Percentiles rank a stretch among this genome's conserved stretches.
These are phyloP conservation scores for Melanomma pulvis-pyrius DNA, from an alignment of 495 filamentous ascomycete species.

Conservation along the genomic window DNA sequence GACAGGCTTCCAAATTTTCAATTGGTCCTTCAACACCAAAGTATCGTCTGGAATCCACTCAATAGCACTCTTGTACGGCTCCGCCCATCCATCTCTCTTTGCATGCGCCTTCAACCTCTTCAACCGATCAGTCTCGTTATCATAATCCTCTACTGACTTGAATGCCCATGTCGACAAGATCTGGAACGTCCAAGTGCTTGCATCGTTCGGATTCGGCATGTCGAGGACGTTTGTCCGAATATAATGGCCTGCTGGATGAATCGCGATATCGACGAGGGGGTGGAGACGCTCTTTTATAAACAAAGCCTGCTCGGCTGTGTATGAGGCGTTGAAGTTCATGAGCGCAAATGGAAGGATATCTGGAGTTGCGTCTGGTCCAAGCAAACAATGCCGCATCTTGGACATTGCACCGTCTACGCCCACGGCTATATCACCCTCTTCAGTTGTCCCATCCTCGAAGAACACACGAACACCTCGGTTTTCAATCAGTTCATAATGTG, in stretches of 20 bases:
- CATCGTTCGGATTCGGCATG: constrained; percentile 41
- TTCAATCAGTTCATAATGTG: constrained; percentile 9
- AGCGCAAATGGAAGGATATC: constrained; percentile 23
- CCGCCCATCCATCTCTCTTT: constrained; percentile 38
- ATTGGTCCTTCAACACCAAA: constrained; percentile 44
- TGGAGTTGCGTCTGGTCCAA: constrained; percentile 28
- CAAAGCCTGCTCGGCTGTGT: constrained; percentile 44
- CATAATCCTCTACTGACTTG: constrained; percentile 26
- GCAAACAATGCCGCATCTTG: constrained; percentile 25
- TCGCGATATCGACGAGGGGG: constrained; percentile 41
- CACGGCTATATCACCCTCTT: constrained; percentile 30
- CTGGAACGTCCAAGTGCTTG: constrained; percentile 46
- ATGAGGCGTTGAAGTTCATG: constrained; percentile 40
- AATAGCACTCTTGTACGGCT: constrained; percentile 49
- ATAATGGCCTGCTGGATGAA: constrained; percentile 38
- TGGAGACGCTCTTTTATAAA: constrained; percentile 36
- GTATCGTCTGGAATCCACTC: constrained; percentile 52
- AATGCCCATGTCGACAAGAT: constrained; percentile 46
- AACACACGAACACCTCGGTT: constrained; percentile 20
- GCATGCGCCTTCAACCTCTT: constrained; percentile 48
- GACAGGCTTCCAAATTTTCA: constrained; percentile 49
- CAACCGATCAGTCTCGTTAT: constrained; percentile 42
- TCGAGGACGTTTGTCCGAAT: constrained; percentile 31
- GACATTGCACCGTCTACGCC: constrained; percentile 39
- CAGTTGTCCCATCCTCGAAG: constrained; percentile 36